Evolutionary conservation across 2,329 filamentous ascomycete species (phyloP).

Genomic region (Xylaria sp.): DNA sequence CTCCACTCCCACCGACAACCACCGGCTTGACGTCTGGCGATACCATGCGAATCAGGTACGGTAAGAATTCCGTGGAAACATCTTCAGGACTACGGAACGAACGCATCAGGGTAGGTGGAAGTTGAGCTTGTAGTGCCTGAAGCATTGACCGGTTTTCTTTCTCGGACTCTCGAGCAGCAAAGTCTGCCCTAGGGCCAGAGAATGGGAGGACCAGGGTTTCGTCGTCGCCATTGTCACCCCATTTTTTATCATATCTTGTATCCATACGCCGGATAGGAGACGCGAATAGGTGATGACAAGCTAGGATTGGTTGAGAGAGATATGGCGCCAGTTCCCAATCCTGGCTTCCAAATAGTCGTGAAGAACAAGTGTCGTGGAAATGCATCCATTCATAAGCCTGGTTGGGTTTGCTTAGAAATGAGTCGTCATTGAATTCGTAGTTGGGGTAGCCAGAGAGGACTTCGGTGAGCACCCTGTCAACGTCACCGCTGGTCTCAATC

Average conservation of each 20-base stretch:
- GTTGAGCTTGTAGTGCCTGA: slow-evolving; percentile 75
- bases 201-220: slow-evolving; percentile 74
- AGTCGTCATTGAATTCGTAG: slow-evolving; percentile 93
- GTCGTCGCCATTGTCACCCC: slow-evolving; percentile 59
- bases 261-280: slow-evolving; percentile 67
- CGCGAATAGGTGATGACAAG: slow-evolving; percentile 92
- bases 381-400: slow-evolving; percentile 91
- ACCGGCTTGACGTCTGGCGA: slow-evolving; percentile 93
- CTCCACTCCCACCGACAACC: slow-evolving; percentile 77
- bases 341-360: slow-evolving; percentile 81
- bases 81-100: slow-evolving; percentile 83
- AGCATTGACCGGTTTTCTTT: slow-evolving; percentile 82
- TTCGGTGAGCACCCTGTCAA: slow-evolving; percentile 81
- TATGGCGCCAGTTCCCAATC: slow-evolving; percentile 95
- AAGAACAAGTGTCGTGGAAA: slow-evolving; percentile 88
- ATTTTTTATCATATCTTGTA: slow-evolving; percentile 57
- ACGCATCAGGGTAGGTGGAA: slow-evolving; percentile 77
- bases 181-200: slow-evolving; percentile 83
- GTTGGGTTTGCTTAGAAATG: slow-evolving; percentile 83
- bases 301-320: slow-evolving; percentile 84
- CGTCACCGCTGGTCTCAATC: slow-evolving; percentile 81
- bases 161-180: slow-evolving; percentile 79
- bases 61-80: slow-evolving; percentile 83
- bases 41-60: slow-evolving; percentile 84
- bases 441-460: slow-evolving; percentile 88